Base-by-base conservation (phyloP, 1,284 basidiomycete genomes). In the Lentinus polychrous region DNA sequence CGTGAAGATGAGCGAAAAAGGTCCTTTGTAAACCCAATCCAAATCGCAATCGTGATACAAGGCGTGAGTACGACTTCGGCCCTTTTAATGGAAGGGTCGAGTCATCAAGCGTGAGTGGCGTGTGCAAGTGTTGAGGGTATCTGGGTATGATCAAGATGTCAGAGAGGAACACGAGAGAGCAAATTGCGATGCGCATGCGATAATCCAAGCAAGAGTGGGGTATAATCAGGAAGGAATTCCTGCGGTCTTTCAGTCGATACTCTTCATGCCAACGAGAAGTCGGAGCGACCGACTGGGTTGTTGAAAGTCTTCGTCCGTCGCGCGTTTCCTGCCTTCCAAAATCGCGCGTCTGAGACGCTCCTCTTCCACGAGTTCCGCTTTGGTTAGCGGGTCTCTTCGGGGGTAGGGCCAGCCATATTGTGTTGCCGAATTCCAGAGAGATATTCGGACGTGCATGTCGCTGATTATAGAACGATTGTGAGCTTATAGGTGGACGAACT, bases 301-400 rank as follows among this genome's bases (percentile, higher is more conserved):
- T 46, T 76, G 68, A 34, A 74, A 59, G 49, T 86, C 85, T 49
- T 82, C 79, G 34, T 70, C 67, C 11, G 72, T 70, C 15, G 76
- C 76, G 44, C 64, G 65, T 48, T 66, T 71, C 52, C 78, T 73
- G 23, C 81, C 81, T 52, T 82, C 76, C n/a, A 81, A 59, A 67
- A 86, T 79, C 33, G 76, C 79, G 22, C 77, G 74, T 49, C 82
- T 75, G 40, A 83, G 65, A 34, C 81, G 72, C 56, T 81, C 74
- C 60, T 86, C 83, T 60, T 86, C 81, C 35, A 82, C 73, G 11
- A 79, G 65, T 61, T 87, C 83, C 32, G 81, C 81, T 59, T 82
- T 83, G 3, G 78, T 73, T 31, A 84, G 65, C 8, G 82, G 76
- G 47, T 83, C 81, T 43, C 79, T 71, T 8, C 69, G 64, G 11